Evolutionary conservation across 441 rosid genomes (phyloP).

Genomic region (Croton laevigatus): DNA sequence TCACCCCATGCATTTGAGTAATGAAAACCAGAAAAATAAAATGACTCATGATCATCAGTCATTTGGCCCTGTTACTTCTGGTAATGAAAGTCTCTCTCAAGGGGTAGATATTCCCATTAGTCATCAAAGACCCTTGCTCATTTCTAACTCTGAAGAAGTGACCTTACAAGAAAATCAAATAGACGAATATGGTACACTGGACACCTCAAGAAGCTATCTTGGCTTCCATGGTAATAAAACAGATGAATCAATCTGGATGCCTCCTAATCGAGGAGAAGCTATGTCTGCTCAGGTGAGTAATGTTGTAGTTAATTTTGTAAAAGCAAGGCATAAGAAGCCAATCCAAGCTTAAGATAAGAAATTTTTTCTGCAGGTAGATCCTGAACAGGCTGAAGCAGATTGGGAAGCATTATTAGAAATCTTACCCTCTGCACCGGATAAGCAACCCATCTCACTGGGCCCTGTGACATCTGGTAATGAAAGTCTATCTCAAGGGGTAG

Average conservation of each 20-base stretch:
- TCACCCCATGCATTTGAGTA: neutral
- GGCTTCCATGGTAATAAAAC: neutral
- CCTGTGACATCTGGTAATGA: neutral
- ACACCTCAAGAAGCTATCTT: no score
- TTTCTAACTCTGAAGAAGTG: neutral
- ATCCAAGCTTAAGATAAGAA: neutral
- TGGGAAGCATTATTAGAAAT: neutral
- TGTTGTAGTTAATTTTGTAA: neutral
- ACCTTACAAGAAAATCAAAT: neutral
- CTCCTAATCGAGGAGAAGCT: neutral
- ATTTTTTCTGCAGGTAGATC: constrained; percentile 7
- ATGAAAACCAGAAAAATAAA: neutral
- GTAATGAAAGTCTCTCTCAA: neutral
- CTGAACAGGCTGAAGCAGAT: neutral
- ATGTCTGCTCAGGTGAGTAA: neutral
- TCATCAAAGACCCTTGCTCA: neutral
- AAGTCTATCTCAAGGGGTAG: neutral
- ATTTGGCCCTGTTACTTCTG: neutral
- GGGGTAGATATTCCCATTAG: neutral
- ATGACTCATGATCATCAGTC: no score
- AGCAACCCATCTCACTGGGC: neutral
- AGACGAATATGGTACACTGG: no score
- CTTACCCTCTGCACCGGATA: neutral
- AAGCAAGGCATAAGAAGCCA: neutral
- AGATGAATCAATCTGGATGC: neutral